Base-by-base conservation (phyloP, 2,329 filamentous ascomycete genomes). In the Alternaria dauci region DNA sequence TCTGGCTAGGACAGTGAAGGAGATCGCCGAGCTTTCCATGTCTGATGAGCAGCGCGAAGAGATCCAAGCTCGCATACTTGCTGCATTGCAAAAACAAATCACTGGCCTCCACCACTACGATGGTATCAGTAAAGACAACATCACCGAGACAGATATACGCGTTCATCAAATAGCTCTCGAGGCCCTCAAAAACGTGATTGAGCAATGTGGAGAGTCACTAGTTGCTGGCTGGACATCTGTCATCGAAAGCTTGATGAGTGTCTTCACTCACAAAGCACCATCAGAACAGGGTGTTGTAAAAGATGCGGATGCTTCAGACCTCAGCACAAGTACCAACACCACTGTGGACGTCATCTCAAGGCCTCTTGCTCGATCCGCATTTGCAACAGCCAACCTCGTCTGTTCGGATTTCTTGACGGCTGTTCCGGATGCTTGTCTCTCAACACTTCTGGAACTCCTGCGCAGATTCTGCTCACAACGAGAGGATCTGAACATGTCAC, bases 401-500 rank as follows among this genome's bases (percentile, higher is more conserved):
- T 96, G 94, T 77, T 97, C 95, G 0, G 95, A 99, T 77, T 99
- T 99, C 72, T 81, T 99, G 34, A 85, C 89, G 14, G 88, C 91
- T 7, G 76, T 84, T n/a, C 81, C 85, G 89, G 58, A 91, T 87
- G 46, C 88, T 87, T 75, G 86, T 83, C 51, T 97, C 86, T 81
- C 92, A 90, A 77, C 85, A 89, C 85, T 99, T 16, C 89, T 98
- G 62, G 91, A 96, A 80, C 93, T 94, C 11, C 86, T 99, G 23
- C 92, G 93, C 72, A 90, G 91, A 66, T 99, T 98, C 78, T 93
- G 92, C 69, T 90, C 89, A 0, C 95, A 99, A 77, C 86, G 90
- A 65, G 92, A 96, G 67, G 95, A 99, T 73, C 84, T 99, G 38
- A 99, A 99, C 69, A 96, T 98, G 71, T 94, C 94, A 0, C 83